Evolutionary conservation across 2,329 filamentous ascomycete genomes (phyloP).

Genomic region (Penicillium sp.): DNA sequence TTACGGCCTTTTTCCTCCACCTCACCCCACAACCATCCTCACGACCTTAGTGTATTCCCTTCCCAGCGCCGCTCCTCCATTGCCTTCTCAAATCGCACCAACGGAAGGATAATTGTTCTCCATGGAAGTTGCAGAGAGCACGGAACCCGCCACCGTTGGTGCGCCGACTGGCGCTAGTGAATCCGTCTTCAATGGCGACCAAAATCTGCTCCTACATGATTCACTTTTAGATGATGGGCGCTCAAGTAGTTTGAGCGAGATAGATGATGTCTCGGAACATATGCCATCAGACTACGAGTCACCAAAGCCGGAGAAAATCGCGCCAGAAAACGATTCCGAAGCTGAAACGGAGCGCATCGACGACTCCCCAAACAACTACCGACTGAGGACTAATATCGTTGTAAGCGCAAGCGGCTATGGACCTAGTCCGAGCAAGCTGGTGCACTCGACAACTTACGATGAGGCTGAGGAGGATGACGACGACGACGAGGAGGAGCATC

Average conservation of each 20-base stretch:
- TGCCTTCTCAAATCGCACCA: slow-evolving; percentile 8
- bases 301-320: slow-evolving; percentile 57
- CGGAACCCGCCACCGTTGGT: slow-evolving; percentile 41
- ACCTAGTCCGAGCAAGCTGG: slow-evolving; percentile 77
- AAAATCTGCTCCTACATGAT: slow-evolving; percentile 47
- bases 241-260: slow-evolving; percentile 91
- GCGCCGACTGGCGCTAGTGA: slow-evolving; percentile 39
- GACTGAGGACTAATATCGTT: slow-evolving; percentile 64
- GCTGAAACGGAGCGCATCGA: slow-evolving; percentile 94
- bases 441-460: slow-evolving; percentile 58
- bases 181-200: slow-evolving; percentile 42
- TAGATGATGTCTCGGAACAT: slow-evolving; percentile 78
- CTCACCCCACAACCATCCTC: slow-evolving; percentile 26
- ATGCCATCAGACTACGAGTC: slow-evolving; percentile 60
- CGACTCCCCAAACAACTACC: slow-evolving; percentile 75
- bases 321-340: slow-evolving; percentile 74
- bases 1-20: slow-evolving; percentile 22
- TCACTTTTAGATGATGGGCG: slow-evolving; percentile 66
- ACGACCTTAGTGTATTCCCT: slow-evolving; percentile 20
- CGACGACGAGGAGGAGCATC: slow-evolving; percentile 58
- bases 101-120: slow-evolving; percentile 15
- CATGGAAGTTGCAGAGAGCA: slow-evolving; percentile 49
- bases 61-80: slow-evolving; percentile 5
- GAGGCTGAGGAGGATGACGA: slow-evolving; percentile 58
- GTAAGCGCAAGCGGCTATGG: slow-evolving; percentile 64